Evolutionary conservation across 768 basidiomycete genomes (phyloP).

Genomic region (Boletus sp.): DNA sequence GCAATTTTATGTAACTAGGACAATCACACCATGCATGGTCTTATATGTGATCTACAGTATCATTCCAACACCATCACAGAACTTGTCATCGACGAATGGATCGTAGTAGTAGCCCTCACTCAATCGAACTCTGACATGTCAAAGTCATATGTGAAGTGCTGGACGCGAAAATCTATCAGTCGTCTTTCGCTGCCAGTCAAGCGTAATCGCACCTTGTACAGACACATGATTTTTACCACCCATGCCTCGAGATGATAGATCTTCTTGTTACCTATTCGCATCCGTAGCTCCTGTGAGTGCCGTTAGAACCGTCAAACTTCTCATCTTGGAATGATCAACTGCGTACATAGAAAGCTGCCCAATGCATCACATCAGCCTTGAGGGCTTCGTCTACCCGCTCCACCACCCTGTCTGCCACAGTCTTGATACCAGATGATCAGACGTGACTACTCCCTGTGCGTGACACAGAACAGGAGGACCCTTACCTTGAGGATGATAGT

Average conservation of each 20-base stretch:
- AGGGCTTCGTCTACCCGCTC: conserved; percentile 86
- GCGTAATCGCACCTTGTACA: conserved; percentile 63
- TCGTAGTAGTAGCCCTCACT: not conserved
- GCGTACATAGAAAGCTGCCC: conserved; percentile 94
- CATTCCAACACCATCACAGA: not conserved
- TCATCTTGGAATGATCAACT: not conserved
- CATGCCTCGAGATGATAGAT: conserved; percentile 98
- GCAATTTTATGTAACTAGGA: conserved; percentile 2
- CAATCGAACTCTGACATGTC: conserved; percentile 37
- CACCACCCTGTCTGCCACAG: conserved; percentile 84
- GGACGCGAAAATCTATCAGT: not conserved
- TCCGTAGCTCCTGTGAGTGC: conserved; percentile 76
- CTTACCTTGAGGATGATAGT: conserved; percentile 86
- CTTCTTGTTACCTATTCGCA: conserved; percentile 90
- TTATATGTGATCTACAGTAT: not conserved
- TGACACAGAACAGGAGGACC: not conserved
- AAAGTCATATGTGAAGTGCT: conserved; percentile 34
- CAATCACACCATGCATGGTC: not conserved
- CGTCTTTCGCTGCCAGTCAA: not conserved
- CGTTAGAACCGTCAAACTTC: not conserved
- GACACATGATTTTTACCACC: conserved; percentile 93
- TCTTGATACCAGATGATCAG: conserved; percentile 47
- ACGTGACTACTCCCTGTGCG: not conserved
- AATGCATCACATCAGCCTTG: conserved; percentile 94
- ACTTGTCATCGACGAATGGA: not conserved